A percentile compares a stretch with the other conserved stretches of the same genome.
These are phyloP conservation scores for Coemansia sp. DNA, from an alignment of 192 early-diverging fungal species.

Conservation along the genomic window DNA sequence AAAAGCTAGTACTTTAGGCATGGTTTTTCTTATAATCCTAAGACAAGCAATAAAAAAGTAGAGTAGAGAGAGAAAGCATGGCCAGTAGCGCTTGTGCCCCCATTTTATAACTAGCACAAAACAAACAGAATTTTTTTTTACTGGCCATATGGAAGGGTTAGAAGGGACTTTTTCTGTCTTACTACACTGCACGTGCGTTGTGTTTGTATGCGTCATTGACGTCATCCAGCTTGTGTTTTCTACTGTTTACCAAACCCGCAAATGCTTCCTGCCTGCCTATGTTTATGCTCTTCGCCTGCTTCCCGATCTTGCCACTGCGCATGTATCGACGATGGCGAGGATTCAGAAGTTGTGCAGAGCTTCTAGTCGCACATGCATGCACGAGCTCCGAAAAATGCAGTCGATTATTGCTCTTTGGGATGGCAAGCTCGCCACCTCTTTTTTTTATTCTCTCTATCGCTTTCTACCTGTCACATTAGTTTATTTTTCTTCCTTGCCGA, in stretches of 20 bases:
- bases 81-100: no score
- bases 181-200: background rate
- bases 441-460: background rate
- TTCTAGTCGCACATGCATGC: no score
- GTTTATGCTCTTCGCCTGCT: background rate
- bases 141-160: background rate
- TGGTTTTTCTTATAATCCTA: background rate
- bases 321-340: background rate
- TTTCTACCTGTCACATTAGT: background rate
- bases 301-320: background rate
- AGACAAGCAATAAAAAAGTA: conserved; percentile 6
- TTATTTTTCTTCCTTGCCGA: background rate
- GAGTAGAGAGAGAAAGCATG: background rate
- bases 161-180: background rate
- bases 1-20: background rate
- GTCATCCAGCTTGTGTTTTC: background rate
- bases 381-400: background rate
- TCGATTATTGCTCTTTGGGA: background rate
- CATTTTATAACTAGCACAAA: background rate
- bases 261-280: background rate
- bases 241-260: background rate
- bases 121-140: background rate
- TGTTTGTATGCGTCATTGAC: background rate
- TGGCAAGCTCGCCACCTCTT: background rate
- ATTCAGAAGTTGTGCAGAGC: no score